A percentile compares a stretch with the other conserved stretches of the same genome.
Evolutionary conservation across 495 filamentous ascomycete species (phyloP).

Genomic region (Thozetella sp.): DNA sequence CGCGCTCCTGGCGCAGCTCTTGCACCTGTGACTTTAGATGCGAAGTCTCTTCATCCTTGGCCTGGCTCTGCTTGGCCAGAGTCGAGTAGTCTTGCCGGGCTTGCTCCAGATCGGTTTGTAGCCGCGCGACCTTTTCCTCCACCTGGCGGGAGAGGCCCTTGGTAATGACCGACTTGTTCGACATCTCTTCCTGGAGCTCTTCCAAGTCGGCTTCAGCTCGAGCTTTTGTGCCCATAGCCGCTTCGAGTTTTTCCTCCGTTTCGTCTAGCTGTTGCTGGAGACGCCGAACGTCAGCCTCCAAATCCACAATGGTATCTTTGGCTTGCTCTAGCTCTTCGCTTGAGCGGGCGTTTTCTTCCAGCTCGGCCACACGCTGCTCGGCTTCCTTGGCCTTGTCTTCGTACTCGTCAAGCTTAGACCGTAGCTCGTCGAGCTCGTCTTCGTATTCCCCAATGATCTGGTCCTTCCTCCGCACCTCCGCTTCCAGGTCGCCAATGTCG

Average conservation of each 20-base stretch:
- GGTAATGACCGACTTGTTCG: slow-evolving; percentile 75
- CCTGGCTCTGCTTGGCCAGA: slow-evolving; percentile 40
- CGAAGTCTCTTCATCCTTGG: slow-evolving; percentile 47
- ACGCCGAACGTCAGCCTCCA: slow-evolving; percentile 43
- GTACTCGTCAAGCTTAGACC: slow-evolving; percentile 54
- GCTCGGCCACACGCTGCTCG: slow-evolving; percentile 58
- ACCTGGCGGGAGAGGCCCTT: slow-evolving; percentile 77
- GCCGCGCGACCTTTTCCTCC: slow-evolving; percentile 66
- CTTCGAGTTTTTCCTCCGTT: slow-evolving; percentile 60
- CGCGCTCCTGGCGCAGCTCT: slow-evolving; percentile 41
- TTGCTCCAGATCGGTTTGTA: slow-evolving; percentile 64
- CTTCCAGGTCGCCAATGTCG: slow-evolving; percentile 61
- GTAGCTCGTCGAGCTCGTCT: slow-evolving; percentile 38
- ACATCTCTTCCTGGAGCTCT: slow-evolving; percentile 75
- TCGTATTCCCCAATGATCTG: slow-evolving; percentile 39
- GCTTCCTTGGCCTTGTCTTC: slow-evolving; percentile 54
- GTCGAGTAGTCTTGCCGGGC: slow-evolving; percentile 59
- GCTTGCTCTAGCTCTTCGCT: slow-evolving; percentile 57
- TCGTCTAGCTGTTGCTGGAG: slow-evolving; percentile 54
- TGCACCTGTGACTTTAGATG: slow-evolving; percentile 36
- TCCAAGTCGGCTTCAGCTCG: slow-evolving; percentile 59
- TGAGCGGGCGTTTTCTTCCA: slow-evolving; percentile 61
- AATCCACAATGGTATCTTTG: slow-evolving; percentile 46
- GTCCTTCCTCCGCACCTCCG: slow-evolving; percentile 59
- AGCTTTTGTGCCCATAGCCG: slow-evolving; percentile 63